phyloP scores from a whole-genome alignment of 2,329 filamentous ascomycete species.

The Ophiostoma ips region DNA sequence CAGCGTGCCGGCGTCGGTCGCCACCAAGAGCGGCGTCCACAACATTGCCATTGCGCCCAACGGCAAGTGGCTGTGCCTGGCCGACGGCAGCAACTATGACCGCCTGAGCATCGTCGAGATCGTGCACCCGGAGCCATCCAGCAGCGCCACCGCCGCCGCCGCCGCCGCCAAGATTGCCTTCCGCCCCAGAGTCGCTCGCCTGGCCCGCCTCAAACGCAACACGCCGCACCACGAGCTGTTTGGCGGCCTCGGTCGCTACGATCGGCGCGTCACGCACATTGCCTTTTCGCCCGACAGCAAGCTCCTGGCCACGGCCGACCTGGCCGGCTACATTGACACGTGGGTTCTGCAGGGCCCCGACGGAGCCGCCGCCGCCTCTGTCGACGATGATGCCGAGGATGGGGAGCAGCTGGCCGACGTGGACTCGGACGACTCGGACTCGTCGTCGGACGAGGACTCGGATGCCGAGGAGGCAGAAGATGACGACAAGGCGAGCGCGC shows the following conservation, averaged over 20 bases:
- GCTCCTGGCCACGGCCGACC: constrained; percentile 64
- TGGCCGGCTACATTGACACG: constrained; percentile 75
- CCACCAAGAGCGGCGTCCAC: constrained; percentile 55
- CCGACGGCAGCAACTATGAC: constrained; percentile 6
- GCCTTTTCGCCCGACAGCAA: constrained; percentile 70
- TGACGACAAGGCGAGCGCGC: not conserved
- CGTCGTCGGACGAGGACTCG: constrained; percentile 29
- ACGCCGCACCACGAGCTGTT: constrained; percentile 41
- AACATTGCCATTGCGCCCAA: constrained; percentile 56
- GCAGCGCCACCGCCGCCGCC: too few species aligned
- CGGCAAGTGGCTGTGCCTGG: constrained; percentile 52
- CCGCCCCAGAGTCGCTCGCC: constrained; percentile 33
- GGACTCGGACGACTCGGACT: constrained; percentile 17
- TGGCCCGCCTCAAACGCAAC: constrained; percentile 29
- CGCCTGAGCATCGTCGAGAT: constrained; percentile 33
- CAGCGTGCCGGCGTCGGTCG: constrained; percentile 42
- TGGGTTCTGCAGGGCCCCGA: constrained; percentile 58
- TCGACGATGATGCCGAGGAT: constrained; percentile 10
- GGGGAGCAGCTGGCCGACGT: constrained; percentile 17
- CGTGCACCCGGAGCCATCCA: constrained; percentile 21
- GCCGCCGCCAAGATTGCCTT: constrained; percentile 15
- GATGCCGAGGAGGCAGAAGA: constrained; percentile 2
- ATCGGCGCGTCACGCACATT: constrained; percentile 58
- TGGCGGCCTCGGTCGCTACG: constrained; percentile 60
- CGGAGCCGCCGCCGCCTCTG: constrained; percentile 21